A percentile compares a stretch with the other conserved stretches of the same genome.
phyloP scores from a whole-genome alignment of 768 basidiomycete species.

The Gyrodon lividus region DNA sequence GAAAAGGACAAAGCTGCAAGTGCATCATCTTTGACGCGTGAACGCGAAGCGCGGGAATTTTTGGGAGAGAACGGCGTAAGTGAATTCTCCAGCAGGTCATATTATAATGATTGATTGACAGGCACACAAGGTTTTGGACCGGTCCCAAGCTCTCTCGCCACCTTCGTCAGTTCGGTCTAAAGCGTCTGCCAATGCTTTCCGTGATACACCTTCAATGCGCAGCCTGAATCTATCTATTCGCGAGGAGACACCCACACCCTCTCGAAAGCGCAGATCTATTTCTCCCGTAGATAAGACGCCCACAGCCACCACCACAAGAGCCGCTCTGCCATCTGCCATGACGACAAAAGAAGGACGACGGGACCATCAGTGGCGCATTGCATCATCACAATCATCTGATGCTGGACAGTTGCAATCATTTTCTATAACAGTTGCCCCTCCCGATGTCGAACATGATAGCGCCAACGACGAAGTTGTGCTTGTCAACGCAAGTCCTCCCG shows the following conservation, averaged over 20 bases:
- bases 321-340: constrained; percentile 2
- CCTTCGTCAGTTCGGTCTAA: constrained; percentile 22
- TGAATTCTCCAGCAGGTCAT: constrained; percentile 4
- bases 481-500: constrained; percentile 1
- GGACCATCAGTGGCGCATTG: constrained; percentile 10
- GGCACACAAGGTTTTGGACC: constrained; percentile 10
- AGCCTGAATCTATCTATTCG: constrained; percentile 17
- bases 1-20: constrained; percentile 52
- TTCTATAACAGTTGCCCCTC: constrained; percentile 45
- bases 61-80: constrained; percentile 45
- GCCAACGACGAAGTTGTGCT: constrained; percentile 9
- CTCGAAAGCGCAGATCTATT: constrained; percentile 10
- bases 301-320: not conserved
- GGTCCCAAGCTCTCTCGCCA: not conserved
- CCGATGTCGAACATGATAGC: constrained; percentile 19
- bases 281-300: constrained; percentile 13
- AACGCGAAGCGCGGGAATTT: constrained; percentile 23
- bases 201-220: constrained; percentile 24
- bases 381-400: constrained; percentile 19
- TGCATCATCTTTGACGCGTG: constrained; percentile 25
- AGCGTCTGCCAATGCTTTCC: constrained; percentile 21
- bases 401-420: constrained; percentile 35
- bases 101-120: not conserved
- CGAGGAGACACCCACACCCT: constrained; percentile 2
- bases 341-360: constrained; percentile 20